These are phyloP conservation scores for Claviceps arundinis DNA, from an alignment of 2,329 filamentous ascomycete genomes.

Conservation along the genomic window DNA sequence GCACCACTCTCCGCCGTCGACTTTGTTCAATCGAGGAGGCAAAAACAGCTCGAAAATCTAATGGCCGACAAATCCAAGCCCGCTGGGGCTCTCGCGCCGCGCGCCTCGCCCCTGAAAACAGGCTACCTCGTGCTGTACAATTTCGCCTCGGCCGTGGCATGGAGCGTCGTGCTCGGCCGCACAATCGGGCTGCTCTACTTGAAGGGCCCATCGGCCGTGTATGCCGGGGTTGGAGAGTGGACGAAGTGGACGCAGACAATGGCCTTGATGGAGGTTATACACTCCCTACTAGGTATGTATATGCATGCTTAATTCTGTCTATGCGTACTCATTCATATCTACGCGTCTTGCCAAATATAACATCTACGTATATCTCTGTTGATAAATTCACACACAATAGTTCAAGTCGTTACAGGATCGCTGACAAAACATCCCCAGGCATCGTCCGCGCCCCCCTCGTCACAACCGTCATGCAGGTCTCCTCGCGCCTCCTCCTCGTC, in stretches of 20 bases:
- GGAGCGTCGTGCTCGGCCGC: slow-evolving; percentile 63
- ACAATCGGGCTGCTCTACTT: slow-evolving; percentile 42
- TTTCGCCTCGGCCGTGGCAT: slow-evolving; percentile 59
- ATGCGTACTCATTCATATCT: too few relatives aligned
- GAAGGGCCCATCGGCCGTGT: slow-evolving; percentile 45
- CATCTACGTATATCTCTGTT: too few relatives aligned
- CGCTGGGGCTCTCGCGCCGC: not conserved
- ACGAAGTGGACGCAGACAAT: slow-evolving; percentile 72
- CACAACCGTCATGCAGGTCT: slow-evolving; percentile 84
- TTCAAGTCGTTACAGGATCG: too few relatives aligned
- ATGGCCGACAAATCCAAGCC: not conserved
- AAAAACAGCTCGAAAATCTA: not conserved
- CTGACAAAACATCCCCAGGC: slow-evolving; percentile 31
- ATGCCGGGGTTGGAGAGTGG: slow-evolving; percentile 49
- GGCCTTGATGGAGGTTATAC: slow-evolving; percentile 70
- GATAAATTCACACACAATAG: too few relatives aligned
- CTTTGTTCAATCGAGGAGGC: too few relatives aligned
- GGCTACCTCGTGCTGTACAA: slow-evolving; percentile 82
- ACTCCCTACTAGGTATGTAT: slow-evolving; percentile 57
- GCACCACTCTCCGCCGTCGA: too few relatives aligned
- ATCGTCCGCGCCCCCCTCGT: slow-evolving; percentile 73
- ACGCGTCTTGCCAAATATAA: too few relatives aligned
- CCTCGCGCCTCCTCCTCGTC: slow-evolving; percentile 74
- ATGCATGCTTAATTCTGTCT: not conserved
- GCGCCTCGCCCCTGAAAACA: slow-evolving; percentile 26